Base-by-base conservation (phyloP, 2,329 filamentous ascomycete species). In the Ramularia endophylla region DNA sequence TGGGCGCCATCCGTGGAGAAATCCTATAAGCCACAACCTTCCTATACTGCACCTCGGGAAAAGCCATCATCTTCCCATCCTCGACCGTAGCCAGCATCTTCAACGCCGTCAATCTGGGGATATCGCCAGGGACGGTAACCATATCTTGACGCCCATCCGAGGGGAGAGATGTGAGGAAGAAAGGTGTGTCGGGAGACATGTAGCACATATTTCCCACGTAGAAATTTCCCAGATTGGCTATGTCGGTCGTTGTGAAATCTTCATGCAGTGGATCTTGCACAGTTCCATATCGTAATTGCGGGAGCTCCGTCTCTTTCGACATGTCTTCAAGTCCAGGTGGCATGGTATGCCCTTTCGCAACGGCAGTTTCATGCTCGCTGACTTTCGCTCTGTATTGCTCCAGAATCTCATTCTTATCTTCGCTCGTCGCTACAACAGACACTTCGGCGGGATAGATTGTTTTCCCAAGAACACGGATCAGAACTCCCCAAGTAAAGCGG, bases 191-290 rank as follows among this genome's bases (percentile, higher is more conserved):
- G 9, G 87, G 75, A 0, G 89, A 82, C 87, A 98, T 90, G 64
- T 84, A 94, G 17, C 85, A 80, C 83, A 97, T 94, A 62, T 95
- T 98, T 47, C 92, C 92, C 22, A 83, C 85, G 65, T 94, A 97
- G 62, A 98, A 94, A 57, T 87, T 95, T 34, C 88, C 88, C 41
- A 98, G 70, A 20, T 83, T 86, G 48, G 92, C 80, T 48, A 84
- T 77, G 1, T 84, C 78, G 3, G 84, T 67, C 15, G 83, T 67
- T 46, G 84, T 74, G 88, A 92, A 98, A 33, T 78, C 83, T 2
- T 76, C 68, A 0, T 88, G 89, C 0, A 97, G 62, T 12, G 82
- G 73, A 53, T 94, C 87, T 38, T 79, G 77, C 44, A 92, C 69
- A 0, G 86, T 90, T 36, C 92, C 92, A 56, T 86, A 94, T 54